phyloP scores from a whole-genome alignment of 1,139 yeast species.

The Geotrichum fermentans region DNA sequence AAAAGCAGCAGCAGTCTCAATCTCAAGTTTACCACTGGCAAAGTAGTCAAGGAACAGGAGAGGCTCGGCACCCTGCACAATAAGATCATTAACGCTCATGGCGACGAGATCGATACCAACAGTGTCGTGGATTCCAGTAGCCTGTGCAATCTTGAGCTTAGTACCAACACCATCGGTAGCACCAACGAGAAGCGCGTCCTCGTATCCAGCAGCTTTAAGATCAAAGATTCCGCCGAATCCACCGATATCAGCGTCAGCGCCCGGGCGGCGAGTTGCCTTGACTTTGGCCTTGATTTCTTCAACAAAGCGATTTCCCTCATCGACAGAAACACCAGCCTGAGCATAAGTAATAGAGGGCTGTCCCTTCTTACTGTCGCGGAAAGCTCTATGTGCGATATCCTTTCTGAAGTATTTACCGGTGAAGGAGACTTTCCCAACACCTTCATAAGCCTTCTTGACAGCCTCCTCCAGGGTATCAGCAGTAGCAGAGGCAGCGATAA shows the following conservation, averaged over 20 bases:
- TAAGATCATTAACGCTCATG: conserved; percentile 95
- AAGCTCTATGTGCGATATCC: conserved; percentile 96
- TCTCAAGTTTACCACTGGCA: conserved; percentile 89
- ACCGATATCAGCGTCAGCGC: conserved; percentile 97
- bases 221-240: conserved; percentile 98
- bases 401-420: conserved; percentile 74
- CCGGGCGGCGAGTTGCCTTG: conserved; percentile 90
- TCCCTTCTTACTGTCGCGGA: conserved; percentile 49
- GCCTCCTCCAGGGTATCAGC: conserved; percentile 74
- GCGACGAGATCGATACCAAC: conserved; percentile 98
- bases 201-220: conserved; percentile 79
- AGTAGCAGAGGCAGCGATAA: conserved; percentile 87
- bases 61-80: conserved; percentile 99
- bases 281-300: conserved; percentile 87
- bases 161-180: conserved; percentile 99
- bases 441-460: conserved; percentile 78
- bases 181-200: conserved; percentile 78
- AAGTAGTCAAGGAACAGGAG: conserved; percentile 91
- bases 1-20: conserved; percentile 77
- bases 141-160: conserved; percentile 90
- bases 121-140: conserved; percentile 81
- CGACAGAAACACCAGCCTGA: conserved; percentile 95
- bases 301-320: conserved; percentile 84
- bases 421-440: conserved; percentile 72
- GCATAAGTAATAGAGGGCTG: conserved; percentile 61